These are phyloP conservation scores for Fraxinus quadrangulata DNA, from an alignment of 257 asterid species.

Conservation along the genomic window DNA sequence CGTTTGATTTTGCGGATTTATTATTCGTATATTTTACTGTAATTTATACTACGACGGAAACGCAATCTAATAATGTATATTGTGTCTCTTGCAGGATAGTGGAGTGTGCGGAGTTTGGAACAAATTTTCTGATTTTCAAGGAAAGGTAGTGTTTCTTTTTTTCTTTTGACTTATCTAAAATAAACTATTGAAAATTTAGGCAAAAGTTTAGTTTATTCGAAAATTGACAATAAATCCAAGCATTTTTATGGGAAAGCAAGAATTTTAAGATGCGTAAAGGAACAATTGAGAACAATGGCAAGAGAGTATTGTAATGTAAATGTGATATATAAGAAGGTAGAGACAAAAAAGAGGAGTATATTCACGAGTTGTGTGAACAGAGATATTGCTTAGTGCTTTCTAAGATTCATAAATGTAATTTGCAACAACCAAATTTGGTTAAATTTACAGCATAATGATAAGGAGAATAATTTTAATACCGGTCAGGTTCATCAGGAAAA, in stretches of 20 bases:
- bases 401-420: neutral
- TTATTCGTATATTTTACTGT: neutral
- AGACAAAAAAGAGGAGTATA: neutral
- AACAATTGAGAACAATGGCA: neutral
- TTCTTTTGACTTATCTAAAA: neutral
- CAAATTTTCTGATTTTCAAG: neutral
- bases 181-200: neutral
- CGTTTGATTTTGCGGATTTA: too few species aligned
- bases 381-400: neutral
- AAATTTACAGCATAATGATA: neutral
- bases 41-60: neutral
- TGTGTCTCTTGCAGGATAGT: neutral
- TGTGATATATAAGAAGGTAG: neutral
- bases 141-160: neutral
- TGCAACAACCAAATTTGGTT: neutral
- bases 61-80: neutral
- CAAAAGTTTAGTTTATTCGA: neutral
- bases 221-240: neutral
- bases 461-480: neutral
- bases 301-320: too few species aligned
- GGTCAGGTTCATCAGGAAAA: neutral
- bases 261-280: neutral
- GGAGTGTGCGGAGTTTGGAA: neutral
- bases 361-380: neutral
- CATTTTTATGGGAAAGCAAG: neutral